Evolutionary conservation across 257 asterid species (phyloP).

Genomic region (Nicotiana undulata): DNA sequence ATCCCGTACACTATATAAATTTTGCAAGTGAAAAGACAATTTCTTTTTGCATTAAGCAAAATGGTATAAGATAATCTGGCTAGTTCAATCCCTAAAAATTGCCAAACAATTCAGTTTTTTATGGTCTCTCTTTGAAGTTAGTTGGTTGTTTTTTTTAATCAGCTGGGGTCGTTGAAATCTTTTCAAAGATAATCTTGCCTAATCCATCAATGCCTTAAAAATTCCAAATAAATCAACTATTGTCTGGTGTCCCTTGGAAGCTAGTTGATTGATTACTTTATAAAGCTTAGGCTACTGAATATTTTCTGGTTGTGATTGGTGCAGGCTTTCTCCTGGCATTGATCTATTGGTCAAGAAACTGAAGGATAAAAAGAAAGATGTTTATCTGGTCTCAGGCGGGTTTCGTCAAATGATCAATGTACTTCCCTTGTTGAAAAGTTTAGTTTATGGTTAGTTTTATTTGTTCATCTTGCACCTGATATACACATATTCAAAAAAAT

Average conservation of each 20-base stretch:
- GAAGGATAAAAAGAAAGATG: constrained; percentile 44
- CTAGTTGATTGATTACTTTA: not conserved
- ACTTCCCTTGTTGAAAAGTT: constrained; percentile 7
- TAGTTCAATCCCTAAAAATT: not conserved
- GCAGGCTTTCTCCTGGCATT: constrained; percentile 86
- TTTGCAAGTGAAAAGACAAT: not conserved
- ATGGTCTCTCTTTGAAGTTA: not conserved
- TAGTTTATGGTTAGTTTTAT: not conserved
- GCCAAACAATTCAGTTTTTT: not conserved
- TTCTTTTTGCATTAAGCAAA: not conserved
- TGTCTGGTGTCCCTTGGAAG: not conserved
- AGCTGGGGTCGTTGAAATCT: not conserved
- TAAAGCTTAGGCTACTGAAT: not conserved
- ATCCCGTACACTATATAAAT: not conserved
- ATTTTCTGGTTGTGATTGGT: constrained; percentile 5
- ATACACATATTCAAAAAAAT: not conserved
- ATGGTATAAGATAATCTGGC: no score
- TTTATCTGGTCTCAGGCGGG: constrained; percentile 85
- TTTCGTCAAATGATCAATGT: constrained; percentile 96
- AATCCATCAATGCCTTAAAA: not conserved
- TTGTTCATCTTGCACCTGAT: not conserved
- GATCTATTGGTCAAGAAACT: constrained; percentile 68
- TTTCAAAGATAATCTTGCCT: not conserved
- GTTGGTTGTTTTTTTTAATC: not conserved
- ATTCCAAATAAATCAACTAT: not conserved